Evolutionary conservation across 2,329 filamentous ascomycete genomes (phyloP), one percentile per base, ranked within the genome.

Genomic region (Ophiocordyceps camponoti-leonardi): DNA sequence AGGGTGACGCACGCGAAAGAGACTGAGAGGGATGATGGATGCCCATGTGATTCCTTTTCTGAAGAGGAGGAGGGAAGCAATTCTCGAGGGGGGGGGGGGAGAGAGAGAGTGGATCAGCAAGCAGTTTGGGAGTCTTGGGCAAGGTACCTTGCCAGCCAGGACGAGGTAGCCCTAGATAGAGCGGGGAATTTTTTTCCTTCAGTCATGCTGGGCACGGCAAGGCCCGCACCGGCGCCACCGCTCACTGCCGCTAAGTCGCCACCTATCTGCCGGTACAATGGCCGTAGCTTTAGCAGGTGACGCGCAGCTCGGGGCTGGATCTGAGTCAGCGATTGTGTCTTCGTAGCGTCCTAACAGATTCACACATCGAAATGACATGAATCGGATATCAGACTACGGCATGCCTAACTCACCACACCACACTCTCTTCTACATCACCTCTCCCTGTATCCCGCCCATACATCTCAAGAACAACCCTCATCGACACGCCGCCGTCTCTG

Each of bases 1-100:
- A 44, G 20, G 37, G 45, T 45, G 45, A 49, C 46, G 41, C 46
- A 40, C 49, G 33, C n/a, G 44, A 18, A 44, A 47, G 49, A 50
- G 45, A 41, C 13, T 42, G 35, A 23, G 46, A 45, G 44, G n/a
- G 51, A 44, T 51, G 53, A 47, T 52, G 53, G 53, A 55, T 51
- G 51, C 50, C 48, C 59, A 61, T 61, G 56, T 61, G 59, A 61
- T 55, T 56, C 50, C 49, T 50, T 48, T 49, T 45, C 47, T 37
- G 44, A 42, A 41, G 35, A 28, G 43, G 41, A 45, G 39, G 43
- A 44, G 19, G 42, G 42, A 46, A 43, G 45, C 45, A 39, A 43
- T 46, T 52, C 51, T 49, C 51, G 53, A 44, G 46, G 45, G 46
- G 46, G n/a, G n/a, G n/a, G n/a, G n/a, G n/a, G n/a, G n/a, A n/a